A percentile compares a stretch with the other conserved stretches of the same genome.
These are phyloP conservation scores for Metschnikowia reukaufii DNA, from an alignment of 805 yeast genomes.

Conservation along the genomic window DNA sequence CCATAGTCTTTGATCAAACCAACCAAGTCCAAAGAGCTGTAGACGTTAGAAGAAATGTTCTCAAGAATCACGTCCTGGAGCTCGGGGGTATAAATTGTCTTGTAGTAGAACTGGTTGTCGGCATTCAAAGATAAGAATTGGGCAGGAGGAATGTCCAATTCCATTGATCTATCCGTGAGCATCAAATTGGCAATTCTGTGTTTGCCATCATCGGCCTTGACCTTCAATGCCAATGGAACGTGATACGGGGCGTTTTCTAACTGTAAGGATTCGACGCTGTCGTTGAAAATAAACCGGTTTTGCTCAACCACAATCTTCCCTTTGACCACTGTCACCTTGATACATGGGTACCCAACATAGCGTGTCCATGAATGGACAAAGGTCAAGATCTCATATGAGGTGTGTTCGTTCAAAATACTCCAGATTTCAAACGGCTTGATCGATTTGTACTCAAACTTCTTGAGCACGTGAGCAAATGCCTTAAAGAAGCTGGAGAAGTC, in stretches of 20 bases:
- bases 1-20: slow-evolving; percentile 43
- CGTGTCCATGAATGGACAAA: slow-evolving; percentile 62
- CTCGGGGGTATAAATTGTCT: slow-evolving; percentile 45
- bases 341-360: slow-evolving; percentile 58
- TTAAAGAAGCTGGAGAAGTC: slow-evolving; percentile 30
- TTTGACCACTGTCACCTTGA: slow-evolving; percentile 35
- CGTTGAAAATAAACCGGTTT: slow-evolving; percentile 34
- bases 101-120: slow-evolving; percentile 47
- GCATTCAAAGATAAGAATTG: slow-evolving; percentile 44
- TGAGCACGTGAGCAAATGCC: slow-evolving; percentile 41
- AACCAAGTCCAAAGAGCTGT: slow-evolving; percentile 33
- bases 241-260: slow-evolving; percentile 61
- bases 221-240: slow-evolving; percentile 53
- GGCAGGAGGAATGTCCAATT: slow-evolving; percentile 28
- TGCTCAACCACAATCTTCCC: slow-evolving; percentile 36
- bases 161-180: slow-evolving; percentile 43
- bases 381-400: slow-evolving; percentile 45
- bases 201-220: slow-evolving; percentile 29
- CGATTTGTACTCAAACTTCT: slow-evolving; percentile 31
- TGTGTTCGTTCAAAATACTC: slow-evolving; percentile 38
- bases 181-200: slow-evolving; percentile 36
- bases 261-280: slow-evolving; percentile 25
- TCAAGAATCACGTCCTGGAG: slow-evolving; percentile 16
- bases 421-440: slow-evolving; percentile 56
- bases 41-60: slow-evolving; percentile 23